Conservation (phyloP, 306 rosid genomes). For the Medicago truncatula region DNA sequence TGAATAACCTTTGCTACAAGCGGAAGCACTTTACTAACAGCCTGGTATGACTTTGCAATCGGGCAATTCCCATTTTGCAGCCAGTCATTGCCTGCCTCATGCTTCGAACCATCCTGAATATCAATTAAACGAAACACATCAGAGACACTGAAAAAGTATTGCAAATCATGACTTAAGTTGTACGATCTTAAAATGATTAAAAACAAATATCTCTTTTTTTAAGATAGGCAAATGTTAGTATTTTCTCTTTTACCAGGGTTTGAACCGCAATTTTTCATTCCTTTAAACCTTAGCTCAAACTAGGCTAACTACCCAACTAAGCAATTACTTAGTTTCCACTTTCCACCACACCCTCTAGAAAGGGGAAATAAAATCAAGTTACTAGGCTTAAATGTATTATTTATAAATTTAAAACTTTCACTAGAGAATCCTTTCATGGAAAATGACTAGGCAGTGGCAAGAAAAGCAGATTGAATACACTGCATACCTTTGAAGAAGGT, state of each 20-base stretch:
- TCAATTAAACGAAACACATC: conserved; percentile 34
- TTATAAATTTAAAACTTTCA: conserved; percentile 2
- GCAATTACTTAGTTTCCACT: not conserved
- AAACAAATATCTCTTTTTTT: conserved; percentile 16
- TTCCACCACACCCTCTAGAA: not conserved
- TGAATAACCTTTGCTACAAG: conserved; percentile 88
- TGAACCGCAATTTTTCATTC: not conserved
- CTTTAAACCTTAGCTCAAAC: not conserved
- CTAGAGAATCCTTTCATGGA: conserved; percentile 3
- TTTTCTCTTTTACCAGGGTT: not conserved
- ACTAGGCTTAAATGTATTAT: conserved; percentile 14
- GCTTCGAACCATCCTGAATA: conserved; percentile 76
- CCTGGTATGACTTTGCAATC: conserved; percentile 90
- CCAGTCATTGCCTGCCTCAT: conserved; percentile 94
- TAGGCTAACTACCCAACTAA: not conserved
- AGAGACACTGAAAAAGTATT: conserved; percentile 27
- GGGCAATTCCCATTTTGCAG: conserved; percentile 89
- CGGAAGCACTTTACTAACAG: conserved; percentile 84
- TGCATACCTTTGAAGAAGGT: conserved; percentile 74
- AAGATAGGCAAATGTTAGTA: not conserved
- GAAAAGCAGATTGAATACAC: conserved; percentile 25
- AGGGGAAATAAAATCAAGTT: conserved; percentile 5
- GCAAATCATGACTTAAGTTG: conserved; percentile 29
- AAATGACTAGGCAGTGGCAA: not conserved
- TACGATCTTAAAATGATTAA: not conserved